Conservation (phyloP, 2,329 filamentous ascomycete genomes). For the Phaeoacremonium minimum region DNA sequence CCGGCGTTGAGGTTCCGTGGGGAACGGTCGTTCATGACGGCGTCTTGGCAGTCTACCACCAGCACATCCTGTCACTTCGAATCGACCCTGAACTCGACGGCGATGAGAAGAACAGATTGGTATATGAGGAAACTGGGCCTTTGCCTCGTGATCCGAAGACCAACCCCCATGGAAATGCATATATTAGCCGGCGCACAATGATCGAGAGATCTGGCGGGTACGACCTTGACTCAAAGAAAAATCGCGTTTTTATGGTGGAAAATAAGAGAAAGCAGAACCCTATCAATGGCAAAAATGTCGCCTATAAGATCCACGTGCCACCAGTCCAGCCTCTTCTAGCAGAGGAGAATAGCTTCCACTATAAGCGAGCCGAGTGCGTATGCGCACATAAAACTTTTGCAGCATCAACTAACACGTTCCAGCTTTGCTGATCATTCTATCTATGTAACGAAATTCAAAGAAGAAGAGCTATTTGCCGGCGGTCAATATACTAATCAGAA, state of each 20-base stretch:
- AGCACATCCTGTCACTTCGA: conserved; percentile 70
- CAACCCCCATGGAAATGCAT: conserved; percentile 47
- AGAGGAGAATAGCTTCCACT: conserved; percentile 27
- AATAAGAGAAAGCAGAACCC: conserved; percentile 47
- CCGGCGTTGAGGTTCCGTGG: conserved; percentile 43
- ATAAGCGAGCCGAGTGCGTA: conserved; percentile 26
- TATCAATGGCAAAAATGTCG: conserved; percentile 47
- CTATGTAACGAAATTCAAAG: conserved; percentile 28
- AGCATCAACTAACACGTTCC: too few species aligned
- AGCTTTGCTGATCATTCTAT: conserved; percentile 29
- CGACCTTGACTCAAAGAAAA: conserved; percentile 38
- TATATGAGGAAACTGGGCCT: conserved; percentile 55
- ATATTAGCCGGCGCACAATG: conserved; percentile 41
- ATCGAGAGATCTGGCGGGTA: conserved; percentile 40
- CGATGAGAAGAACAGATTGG: conserved; percentile 46
- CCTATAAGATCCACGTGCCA: conserved; percentile 51
- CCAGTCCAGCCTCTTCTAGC: conserved; percentile 56
- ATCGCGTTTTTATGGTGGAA: conserved; percentile 55
- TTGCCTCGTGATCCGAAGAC: conserved; percentile 32
- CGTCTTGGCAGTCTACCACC: conserved; percentile 64
- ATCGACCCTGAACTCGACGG: conserved; percentile 61
- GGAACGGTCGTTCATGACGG: conserved; percentile 60
- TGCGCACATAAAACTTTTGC: too few species aligned
- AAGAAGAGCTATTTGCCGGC: conserved; percentile 29
- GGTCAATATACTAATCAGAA: conserved; percentile 36